phyloP scores from a whole-genome alignment of 164 flowering plant species.

The Macadamia integrifolia region DNA sequence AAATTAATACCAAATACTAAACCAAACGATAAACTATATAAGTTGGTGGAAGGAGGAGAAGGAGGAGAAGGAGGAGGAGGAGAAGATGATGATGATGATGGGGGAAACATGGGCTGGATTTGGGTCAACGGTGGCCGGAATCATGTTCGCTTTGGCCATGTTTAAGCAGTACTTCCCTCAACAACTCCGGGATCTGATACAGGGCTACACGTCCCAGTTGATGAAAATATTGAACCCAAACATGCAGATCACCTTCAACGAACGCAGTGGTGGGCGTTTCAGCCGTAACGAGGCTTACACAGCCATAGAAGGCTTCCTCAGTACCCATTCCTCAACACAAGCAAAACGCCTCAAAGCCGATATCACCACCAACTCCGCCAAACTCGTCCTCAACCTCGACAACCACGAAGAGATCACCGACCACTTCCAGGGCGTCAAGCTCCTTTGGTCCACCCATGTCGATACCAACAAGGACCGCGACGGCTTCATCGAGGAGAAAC shows the following conservation, averaged over 20 bases:
- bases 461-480: neutral
- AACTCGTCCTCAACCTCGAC: conserved; percentile 7
- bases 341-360: conserved; percentile 31
- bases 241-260: conserved; percentile 21
- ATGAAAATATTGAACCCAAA: conserved; percentile 16
- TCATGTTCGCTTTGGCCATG: conserved; percentile 18
- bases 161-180: conserved; percentile 14
- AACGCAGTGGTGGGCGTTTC: conserved; percentile 10
- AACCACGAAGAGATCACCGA: conserved; percentile 22
- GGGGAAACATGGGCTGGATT: neutral
- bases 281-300: neutral
- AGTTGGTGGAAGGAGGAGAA: too few relatives aligned
- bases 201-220: neutral
- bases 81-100: neutral
- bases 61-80: neutral
- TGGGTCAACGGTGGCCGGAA: conserved; percentile 6
- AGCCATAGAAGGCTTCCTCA: conserved; percentile 23
- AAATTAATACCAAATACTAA: too few relatives aligned
- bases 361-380: neutral
- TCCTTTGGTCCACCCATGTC: conserved; percentile 24
- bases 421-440: conserved; percentile 17
- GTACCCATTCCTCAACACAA: conserved; percentile 12
- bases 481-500: conserved; percentile 10
- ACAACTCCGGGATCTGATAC: neutral
- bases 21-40: too few relatives aligned